Evolutionary conservation across 2,329 filamentous ascomycete species (phyloP), one percentile per base, ranked within the genome.

Genomic region (Macrophomina tecta): DNA sequence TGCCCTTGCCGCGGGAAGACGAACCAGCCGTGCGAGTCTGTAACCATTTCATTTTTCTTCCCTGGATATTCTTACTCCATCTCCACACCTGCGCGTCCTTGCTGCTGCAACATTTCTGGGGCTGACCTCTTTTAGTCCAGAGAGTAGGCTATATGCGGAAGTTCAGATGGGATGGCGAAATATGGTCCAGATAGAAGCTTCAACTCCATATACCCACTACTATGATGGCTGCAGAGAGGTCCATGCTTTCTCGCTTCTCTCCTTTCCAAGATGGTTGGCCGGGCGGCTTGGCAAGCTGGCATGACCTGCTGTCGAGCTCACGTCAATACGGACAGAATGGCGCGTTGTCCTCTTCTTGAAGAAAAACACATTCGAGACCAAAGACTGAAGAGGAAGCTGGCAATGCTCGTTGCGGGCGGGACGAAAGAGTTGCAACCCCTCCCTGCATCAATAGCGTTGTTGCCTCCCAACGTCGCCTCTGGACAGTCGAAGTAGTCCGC

Each of bases 321-420:
- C 52, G 52, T 36, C 30, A 38, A 40, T 16, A 55, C n/a, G 34
- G 38, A 55, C 12, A 16, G 5, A 34, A 38, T 38, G 30, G 32
- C 9, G 36, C 23, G 23, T 23, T 23, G 23, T 23, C 23, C 23
- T 23, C 23, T 23, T 23, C 23, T 53, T 28, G 51, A 28, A 32
- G 34, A 53, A 34, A 53, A 18, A 49, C 16, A 32, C 48, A 23
- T 9, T 51, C 12, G 48, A 16, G 18, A 18, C n/a, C 34, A 28
- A n/a, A 55, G n/a, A 28, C 52, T 12, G 32, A 55, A 55, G 52
- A 55, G 52, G 34, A 40, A 55, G 52, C 52, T 55, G 52, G 4
- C 8, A n/a, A 34, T n/a, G 8, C 7, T 6, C 7, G 12, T 34
- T 36, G 51, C 23, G 23, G 23, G 23, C 23, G 23, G 23, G 2